phyloP scores from a whole-genome alignment of 2,329 filamentous ascomycete genomes.

The Alternaria ethzedia region DNA sequence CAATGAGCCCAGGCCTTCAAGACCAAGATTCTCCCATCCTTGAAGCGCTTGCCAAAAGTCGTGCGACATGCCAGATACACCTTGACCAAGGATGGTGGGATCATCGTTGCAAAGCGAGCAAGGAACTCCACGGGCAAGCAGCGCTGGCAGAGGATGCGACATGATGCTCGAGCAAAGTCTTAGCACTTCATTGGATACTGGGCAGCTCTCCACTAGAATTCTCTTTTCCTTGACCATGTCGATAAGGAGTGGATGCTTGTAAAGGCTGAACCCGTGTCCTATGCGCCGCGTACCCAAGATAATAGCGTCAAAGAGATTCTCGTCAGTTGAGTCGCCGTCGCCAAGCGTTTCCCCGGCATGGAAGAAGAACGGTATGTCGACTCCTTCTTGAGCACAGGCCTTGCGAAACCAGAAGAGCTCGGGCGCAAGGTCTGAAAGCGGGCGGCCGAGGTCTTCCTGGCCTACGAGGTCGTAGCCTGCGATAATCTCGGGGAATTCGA shows the following conservation, averaged over 20 bases:
- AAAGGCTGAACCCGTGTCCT: conserved; percentile 86
- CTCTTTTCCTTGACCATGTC: conserved; percentile 88
- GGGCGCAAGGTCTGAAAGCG: conserved; percentile 77
- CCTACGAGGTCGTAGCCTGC: conserved; percentile 90
- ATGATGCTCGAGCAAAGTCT: conserved; percentile 78
- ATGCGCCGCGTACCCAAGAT: conserved; percentile 87
- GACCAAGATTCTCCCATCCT: conserved; percentile 87
- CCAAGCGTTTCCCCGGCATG: conserved; percentile 90
- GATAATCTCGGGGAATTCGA: conserved; percentile 77
- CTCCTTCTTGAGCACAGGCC: conserved; percentile 75
- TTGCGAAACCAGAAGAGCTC: conserved; percentile 94
- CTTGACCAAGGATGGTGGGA: conserved; percentile 85
- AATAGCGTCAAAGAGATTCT: conserved; percentile 88
- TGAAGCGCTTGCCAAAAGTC: conserved; percentile 95
- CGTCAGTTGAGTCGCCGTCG: conserved; percentile 75
- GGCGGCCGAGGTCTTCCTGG: conserved; percentile 79
- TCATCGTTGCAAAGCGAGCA: conserved; percentile 91
- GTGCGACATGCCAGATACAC: conserved; percentile 80
- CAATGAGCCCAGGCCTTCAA: conserved; percentile 83
- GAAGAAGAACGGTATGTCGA: conserved; percentile 93
- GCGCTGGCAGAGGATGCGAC: conserved; percentile 79
- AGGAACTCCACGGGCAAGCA: conserved; percentile 82
- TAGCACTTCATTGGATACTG: conserved; percentile 88
- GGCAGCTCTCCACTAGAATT: conserved; percentile 88
- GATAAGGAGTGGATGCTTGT: conserved; percentile 88